Percentiles rank a stretch among this genome's conserved stretches.
phyloP scores from a whole-genome alignment of 371 early-diverging fungal species.

The Mortierella sp. region DNA sequence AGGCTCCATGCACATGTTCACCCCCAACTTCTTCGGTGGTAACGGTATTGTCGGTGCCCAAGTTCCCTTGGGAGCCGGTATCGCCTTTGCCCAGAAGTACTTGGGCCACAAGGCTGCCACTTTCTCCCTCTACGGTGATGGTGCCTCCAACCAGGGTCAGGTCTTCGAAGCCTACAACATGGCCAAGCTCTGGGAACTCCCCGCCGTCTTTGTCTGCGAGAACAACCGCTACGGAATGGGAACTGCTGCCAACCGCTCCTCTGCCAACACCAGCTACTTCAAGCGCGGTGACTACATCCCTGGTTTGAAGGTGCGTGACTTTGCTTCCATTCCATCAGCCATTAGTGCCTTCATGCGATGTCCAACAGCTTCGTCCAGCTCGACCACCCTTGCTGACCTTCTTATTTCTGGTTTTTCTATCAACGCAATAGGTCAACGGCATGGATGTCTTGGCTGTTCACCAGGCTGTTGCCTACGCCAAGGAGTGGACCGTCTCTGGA shows the following conservation, averaged over 20 bases:
- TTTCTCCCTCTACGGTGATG: conserved; percentile 98
- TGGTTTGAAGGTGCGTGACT: conserved; percentile 77
- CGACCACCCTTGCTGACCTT: neutral
- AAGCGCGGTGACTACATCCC: conserved; percentile 98
- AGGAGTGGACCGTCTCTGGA: conserved; percentile 85
- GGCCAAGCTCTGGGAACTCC: conserved; percentile 99
- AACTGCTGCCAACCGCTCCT: conserved; percentile 91
- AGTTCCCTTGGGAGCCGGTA: conserved; percentile 98
- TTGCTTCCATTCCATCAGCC: neutral
- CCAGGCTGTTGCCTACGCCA: conserved; percentile 87
- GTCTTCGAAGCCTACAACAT: conserved; percentile 99
- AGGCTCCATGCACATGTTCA: conserved; percentile 99
- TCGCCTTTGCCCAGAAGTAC: conserved; percentile 98
- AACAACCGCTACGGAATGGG: conserved; percentile 99
- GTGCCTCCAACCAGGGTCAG: conserved; percentile 99
- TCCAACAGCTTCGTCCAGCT: neutral
- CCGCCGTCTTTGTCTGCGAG: conserved; percentile 97
- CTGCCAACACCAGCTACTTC: conserved; percentile 96
- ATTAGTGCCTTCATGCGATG: neutral
- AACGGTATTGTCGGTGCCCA: conserved; percentile 99
- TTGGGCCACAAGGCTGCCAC: conserved; percentile 80
- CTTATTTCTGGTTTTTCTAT: neutral
- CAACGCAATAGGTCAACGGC: conserved; percentile 80
- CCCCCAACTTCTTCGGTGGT: conserved; percentile 97
- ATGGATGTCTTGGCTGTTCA: conserved; percentile 97